These are phyloP conservation scores for Schwanniomyces pseudopolymorphus DNA, from an alignment of 805 yeast species.

Conservation along the genomic window DNA sequence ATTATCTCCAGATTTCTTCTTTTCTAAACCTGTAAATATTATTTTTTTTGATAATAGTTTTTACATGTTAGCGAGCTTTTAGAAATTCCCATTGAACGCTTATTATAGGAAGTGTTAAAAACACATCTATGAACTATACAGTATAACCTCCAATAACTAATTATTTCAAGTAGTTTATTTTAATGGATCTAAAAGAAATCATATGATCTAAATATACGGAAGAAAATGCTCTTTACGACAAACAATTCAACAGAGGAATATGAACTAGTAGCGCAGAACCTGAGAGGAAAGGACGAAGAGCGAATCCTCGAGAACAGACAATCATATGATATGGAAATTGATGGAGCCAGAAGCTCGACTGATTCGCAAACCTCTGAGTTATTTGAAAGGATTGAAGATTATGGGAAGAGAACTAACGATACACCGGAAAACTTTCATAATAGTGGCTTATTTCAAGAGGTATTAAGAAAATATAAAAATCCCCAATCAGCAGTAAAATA, in stretches of 20 bases:
- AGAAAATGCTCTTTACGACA: slow-evolving; percentile 2
- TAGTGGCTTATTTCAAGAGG: slow-evolving; percentile 21
- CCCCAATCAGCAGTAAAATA: slow-evolving; percentile 6
- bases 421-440: slow-evolving; percentile 20
- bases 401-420: slow-evolving; percentile 6
- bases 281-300: background rate
- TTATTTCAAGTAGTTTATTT: too few relatives aligned
- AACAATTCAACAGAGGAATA: slow-evolving; percentile 12
- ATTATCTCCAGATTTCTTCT: background rate
- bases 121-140: background rate
- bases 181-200: background rate
- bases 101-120: background rate
- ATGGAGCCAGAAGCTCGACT: slow-evolving; percentile 7
- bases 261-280: slow-evolving; percentile 17
- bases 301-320: background rate
- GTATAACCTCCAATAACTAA: too few relatives aligned
- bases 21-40: background rate
- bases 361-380: slow-evolving; percentile 24
- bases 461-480: slow-evolving; percentile 14
- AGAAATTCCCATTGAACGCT: background rate
- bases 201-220: background rate
- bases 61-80: background rate
- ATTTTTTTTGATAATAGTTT: too few relatives aligned
- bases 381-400: slow-evolving; percentile 28
- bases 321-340: background rate